Evolutionary conservation across 441 rosid genomes (phyloP), one percentile per base, ranked within the genome.

Genomic region (Corymbia calophylla): DNA sequence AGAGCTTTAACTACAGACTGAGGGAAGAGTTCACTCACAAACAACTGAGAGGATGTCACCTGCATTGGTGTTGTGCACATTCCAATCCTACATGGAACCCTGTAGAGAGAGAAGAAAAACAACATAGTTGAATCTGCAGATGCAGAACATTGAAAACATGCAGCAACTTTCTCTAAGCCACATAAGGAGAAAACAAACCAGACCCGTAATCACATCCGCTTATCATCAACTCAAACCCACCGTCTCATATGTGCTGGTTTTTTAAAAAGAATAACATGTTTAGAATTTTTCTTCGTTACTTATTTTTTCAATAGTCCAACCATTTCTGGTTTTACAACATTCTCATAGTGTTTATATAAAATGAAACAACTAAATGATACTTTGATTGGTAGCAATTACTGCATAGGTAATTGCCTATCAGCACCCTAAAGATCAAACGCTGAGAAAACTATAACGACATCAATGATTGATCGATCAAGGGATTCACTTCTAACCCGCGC

Each of bases 61-160:
- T 96, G 95, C 32, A 97, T 35, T 18, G 99, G 99, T 27, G 99
- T 89, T 86, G 91, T 93, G 60, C 97, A 97, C 17, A 89, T 93
- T 89, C 96, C 97, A 88, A 87, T 95, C 92, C 96, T 91, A 89
- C 98, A 97, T 80, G 94, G 95, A 87, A 94, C 94, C 92, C 99
- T 96, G 92, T 88, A 53, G 53, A 27, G 86, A 48, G 62, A 44
- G 85, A 27, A 80, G 88, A 88, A 88, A 35, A 86, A 23, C 7
- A 5, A 29, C 47, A 53, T 31, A 23, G 5, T 6, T 86, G 51
- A 32, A 32, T 70, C 81, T 35, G 49, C 9, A 66, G 58, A 56
- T 15, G 35, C 39, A 51, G 58, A 60, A 53, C 81, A 48, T 58
- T 62, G 56, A 88, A 88, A 84, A 56, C 27, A 35, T 53, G 51